Base-by-base conservation (phyloP, 2,329 filamentous ascomycete species). In the Apiospora pterosperma region DNA sequence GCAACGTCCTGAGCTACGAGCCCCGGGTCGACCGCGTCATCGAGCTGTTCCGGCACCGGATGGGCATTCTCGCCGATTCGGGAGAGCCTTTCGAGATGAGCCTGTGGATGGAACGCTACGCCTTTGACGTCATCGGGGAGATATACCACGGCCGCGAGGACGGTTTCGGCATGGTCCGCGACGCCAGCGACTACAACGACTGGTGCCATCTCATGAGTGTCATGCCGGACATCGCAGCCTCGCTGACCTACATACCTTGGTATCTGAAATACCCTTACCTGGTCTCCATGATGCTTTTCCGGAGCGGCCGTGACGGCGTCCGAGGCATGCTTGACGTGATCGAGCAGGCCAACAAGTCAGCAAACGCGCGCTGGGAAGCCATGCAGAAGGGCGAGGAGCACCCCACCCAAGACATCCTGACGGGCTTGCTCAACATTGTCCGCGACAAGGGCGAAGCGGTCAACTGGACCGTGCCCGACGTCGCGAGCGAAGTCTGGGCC, bases 101-200 rank as follows among this genome's bases (percentile, higher is more conserved):
- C 36, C 21, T 60, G 12, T 60, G 59, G 36, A 60, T 60, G 59
- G 59, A 60, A 21, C 59, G 59, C 7, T 60, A 60, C 21, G 59
- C 36, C 12, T 60, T 60, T 5, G 59, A 39, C 21, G 59, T 60
- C 36, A 19, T 60, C 21, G 59, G 36, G 12, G 59, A 60, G 59
- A 41, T 60, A 12, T 39, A 28, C 21, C 59, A 60, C 21, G 59
- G 59, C 36, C 59, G 36, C 21, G 59, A 60, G 59, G 59, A 60
- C 36, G 59, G 59, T 6, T 60, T 60, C 59, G 59, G 21, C 21
- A 60, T 60, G 59, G 59, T 60, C 8, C 59, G 59, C 59, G 59
- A 60, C 12, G 59, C 23, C 4, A 10, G 59, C 36, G 59, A 60
- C 12, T 39, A 60, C 36, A 60, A 60, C 36, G 38, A 39, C 36